phyloP scores from a whole-genome alignment of 225 moss, liverwort and hornwort species.

The Climacium dendroides region DNA sequence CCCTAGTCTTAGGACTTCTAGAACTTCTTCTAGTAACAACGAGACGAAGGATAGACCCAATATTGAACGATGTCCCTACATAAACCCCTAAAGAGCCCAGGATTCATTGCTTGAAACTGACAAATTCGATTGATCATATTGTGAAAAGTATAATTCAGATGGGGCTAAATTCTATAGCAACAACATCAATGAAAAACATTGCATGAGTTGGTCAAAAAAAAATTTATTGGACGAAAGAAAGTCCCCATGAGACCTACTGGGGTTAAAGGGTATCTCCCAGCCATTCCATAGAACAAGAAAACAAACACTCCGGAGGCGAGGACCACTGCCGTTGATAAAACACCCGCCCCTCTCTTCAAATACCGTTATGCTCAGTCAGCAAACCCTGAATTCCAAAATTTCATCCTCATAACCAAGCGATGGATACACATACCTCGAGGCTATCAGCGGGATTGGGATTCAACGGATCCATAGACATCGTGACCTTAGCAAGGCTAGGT shows the following conservation, averaged over 20 bases:
- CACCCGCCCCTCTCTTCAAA: background rate
- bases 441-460: slow-evolving; percentile 43
- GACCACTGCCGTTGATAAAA: background rate
- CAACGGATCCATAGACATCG: slow-evolving; percentile 66
- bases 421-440: slow-evolving; percentile 1
- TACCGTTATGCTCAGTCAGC: background rate
- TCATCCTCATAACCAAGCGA: background rate
- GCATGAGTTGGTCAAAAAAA: background rate
- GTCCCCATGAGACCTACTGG: background rate
- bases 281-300: background rate
- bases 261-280: background rate
- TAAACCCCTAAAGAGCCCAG: background rate
- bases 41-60: background rate
- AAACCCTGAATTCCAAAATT: background rate
- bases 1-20: background rate
- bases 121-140: background rate
- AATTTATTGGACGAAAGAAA: background rate
- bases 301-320: background rate
- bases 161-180: background rate
- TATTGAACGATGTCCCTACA: background rate
- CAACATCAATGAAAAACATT: background rate
- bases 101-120: background rate
- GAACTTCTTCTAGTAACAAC: background rate
- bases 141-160: background rate
- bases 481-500: slow-evolving; percentile 61